Conservation (phyloP, 2,329 filamentous ascomycete genomes). For the Tolypocladium cylindrosporum region DNA sequence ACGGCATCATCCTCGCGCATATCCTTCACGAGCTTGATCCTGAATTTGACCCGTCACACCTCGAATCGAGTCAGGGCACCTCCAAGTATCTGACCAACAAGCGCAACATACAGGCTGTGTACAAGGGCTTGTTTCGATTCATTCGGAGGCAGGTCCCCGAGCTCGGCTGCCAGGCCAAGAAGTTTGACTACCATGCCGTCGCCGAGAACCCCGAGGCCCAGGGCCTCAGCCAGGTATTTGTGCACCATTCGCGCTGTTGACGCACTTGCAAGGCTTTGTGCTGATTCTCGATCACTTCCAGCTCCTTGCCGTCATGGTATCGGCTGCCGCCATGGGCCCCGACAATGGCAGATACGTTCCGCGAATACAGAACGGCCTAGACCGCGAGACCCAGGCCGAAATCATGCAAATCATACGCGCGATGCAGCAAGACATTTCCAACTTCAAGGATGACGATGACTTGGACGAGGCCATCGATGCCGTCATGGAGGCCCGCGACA, state of each 20-base stretch:
- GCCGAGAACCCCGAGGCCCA: conserved; percentile 45
- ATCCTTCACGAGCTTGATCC: conserved; percentile 49
- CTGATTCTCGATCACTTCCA: conserved; percentile 17
- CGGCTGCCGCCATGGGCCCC: conserved; percentile 49
- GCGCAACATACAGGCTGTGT: conserved; percentile 42
- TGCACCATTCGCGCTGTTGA: conserved; percentile 5
- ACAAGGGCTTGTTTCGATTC: conserved; percentile 44
- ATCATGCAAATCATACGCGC: conserved; percentile 35
- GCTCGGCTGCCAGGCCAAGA: conserved; percentile 40
- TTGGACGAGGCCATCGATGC: conserved; percentile 29
- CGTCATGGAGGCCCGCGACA: conserved; percentile 36
- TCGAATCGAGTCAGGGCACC: conserved; percentile 35
- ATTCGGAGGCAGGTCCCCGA: conserved; percentile 42
- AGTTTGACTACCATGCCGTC: conserved; percentile 46
- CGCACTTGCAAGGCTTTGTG: neutral
- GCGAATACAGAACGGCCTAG: conserved; percentile 30
- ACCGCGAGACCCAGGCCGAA: conserved; percentile 31
- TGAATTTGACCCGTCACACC: conserved; percentile 43
- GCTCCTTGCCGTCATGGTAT: conserved; percentile 53
- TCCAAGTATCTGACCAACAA: conserved; percentile 37
- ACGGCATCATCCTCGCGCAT: conserved; percentile 43
- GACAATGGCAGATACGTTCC: conserved; percentile 44
- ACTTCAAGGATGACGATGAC: conserved; percentile 25
- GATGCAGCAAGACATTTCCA: conserved; percentile 27
- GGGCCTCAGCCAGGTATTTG: conserved; percentile 40